Evolutionary conservation across 2,329 filamentous ascomycete genomes (phyloP).

Genomic region (Tolypocladium cylindrosporum): DNA sequence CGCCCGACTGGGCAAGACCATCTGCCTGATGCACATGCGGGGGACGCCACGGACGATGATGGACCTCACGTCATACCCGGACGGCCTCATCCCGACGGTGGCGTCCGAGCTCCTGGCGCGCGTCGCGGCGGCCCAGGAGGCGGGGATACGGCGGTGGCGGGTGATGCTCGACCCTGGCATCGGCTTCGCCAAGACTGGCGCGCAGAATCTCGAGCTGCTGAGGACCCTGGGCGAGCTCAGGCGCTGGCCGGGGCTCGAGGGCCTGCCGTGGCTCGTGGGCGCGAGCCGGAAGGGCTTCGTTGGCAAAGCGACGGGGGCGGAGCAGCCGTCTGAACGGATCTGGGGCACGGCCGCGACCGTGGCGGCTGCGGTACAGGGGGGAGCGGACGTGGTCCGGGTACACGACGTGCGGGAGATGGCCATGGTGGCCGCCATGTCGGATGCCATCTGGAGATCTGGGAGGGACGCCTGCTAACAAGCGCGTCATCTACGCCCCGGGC

Average conservation of each 20-base stretch:
- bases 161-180: conserved; percentile 91
- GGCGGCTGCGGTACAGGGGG: conserved; percentile 73
- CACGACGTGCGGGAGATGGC: conserved; percentile 86
- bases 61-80: conserved; percentile 55
- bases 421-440: conserved; percentile 75
- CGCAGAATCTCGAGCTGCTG: conserved; percentile 75
- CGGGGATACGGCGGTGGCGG: conserved; percentile 83
- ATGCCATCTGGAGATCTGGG: conserved; percentile 70
- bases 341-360: conserved; percentile 89
- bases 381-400: conserved; percentile 84
- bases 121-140: conserved; percentile 63
- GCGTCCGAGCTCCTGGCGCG: conserved; percentile 58
- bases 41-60: conserved; percentile 79
- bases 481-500: not conserved
- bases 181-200: conserved; percentile 78
- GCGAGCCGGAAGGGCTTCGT: conserved; percentile 86
- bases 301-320: conserved; percentile 68
- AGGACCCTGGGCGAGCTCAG: conserved; percentile 55
- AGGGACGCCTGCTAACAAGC: conserved; percentile 11
- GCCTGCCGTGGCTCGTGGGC: conserved; percentile 81
- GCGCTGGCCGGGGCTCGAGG: conserved; percentile 51
- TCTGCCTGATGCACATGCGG: conserved; percentile 89
- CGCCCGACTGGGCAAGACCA: conserved; percentile 65
- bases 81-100: conserved; percentile 56
- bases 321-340: conserved; percentile 56